Evolutionary conservation across 2,329 filamentous ascomycete species (phyloP).

Genomic region (Bertia moriformis): DNA sequence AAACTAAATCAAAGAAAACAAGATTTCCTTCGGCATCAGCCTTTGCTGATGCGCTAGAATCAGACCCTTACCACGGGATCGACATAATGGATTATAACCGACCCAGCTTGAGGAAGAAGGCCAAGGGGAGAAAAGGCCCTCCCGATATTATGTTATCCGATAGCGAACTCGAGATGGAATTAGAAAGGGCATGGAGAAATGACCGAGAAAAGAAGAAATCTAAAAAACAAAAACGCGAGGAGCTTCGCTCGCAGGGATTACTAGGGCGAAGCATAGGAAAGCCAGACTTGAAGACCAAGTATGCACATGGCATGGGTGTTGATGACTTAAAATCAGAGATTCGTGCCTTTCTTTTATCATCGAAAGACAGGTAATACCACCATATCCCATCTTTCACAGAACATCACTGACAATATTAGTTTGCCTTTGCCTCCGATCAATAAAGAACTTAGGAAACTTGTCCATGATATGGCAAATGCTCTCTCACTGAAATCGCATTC

Average conservation of each 20-base stretch:
- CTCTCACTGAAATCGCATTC: neutral
- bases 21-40: neutral
- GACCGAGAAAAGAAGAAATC: neutral
- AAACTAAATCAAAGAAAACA: neutral
- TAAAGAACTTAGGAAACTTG: neutral
- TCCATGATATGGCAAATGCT: neutral
- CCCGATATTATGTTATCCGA: neutral
- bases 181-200: neutral
- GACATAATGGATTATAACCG: neutral
- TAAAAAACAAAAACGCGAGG: neutral
- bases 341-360: neutral
- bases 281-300: neutral
- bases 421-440: neutral
- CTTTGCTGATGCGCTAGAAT: neutral
- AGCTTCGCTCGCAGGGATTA: neutral
- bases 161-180: neutral
- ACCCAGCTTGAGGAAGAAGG: neutral
- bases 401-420: neutral
- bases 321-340: neutral
- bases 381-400: neutral
- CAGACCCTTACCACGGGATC: neutral
- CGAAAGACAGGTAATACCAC: neutral
- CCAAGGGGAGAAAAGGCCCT: neutral
- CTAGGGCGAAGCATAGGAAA: neutral
- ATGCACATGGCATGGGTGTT: neutral